Base-by-base conservation (phyloP, 2,329 filamentous ascomycete species). In the Trichoderma afroharzianum region DNA sequence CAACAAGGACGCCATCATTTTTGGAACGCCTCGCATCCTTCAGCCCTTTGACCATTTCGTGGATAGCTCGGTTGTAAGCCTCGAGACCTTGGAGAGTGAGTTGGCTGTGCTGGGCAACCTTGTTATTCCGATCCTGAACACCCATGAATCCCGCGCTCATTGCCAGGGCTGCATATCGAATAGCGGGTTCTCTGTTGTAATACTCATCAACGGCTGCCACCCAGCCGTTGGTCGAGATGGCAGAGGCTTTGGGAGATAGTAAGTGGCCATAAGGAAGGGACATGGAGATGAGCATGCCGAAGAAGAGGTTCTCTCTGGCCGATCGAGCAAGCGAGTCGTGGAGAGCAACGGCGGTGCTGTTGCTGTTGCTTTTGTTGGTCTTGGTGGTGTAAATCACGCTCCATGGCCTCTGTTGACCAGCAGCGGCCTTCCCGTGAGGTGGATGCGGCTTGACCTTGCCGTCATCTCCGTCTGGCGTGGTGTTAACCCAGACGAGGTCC, bases 131-230 rank as follows among this genome's bases (percentile, higher is more conserved):
- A 24, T 73, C 72, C 55, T 71, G 62, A 9, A 71, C 71, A 2
- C 75, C 74, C 3, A 77, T 63, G 6, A 75, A 75, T 1, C 73
- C 74, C 18, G 74, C 71, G 12, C 75, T 75, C 28, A 77, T 71
- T 4, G 76, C 76, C n/a, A 76, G 24, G 3, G 76, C 59, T 1
- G 74, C 73, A 47, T 71, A 73, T 3, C 73, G 63, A 26, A 75
- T 71, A 15, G 70, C 68, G 12, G 71, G 28, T 26, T 77, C 75
- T 28, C 73, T 73, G 24, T 73, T 62, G 28, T 75, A 76, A 9
- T 76, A 73, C 7, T 74, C 72, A 14, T 72, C 68, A 28, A 73
- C 73, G 8, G 74, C 61, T 6, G 70, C 68, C n/a, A 75, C 74
- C 76, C 76, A 77, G 32, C 75, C 75, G 28, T 74, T 72, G 21